Base-by-base conservation (phyloP, 83 land plant genomes). In the Thuja plicata region DNA sequence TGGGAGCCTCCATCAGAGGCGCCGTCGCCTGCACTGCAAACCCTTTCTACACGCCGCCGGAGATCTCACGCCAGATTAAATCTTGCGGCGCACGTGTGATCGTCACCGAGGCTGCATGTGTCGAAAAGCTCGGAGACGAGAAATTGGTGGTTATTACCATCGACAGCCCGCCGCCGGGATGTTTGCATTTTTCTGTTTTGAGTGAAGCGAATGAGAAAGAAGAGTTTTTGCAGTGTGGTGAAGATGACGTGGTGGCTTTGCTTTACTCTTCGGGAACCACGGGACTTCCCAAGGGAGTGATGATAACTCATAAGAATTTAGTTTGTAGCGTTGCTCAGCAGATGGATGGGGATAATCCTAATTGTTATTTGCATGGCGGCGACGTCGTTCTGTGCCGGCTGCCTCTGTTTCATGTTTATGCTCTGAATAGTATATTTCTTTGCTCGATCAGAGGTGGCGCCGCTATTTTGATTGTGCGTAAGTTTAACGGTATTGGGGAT, bases 361-460 rank as follows among this genome's bases (percentile, higher is more conserved):
- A 94, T 85, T 89, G 89, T 38, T 87, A 93, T 89, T 66, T 92
- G 35, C 34, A 85, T 43, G 16, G 37, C 8, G 91, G 88, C 48
- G 95, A 94, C 91, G 90, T 89, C 48, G 48, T 94, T 40, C 88
- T 94, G 43, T 94, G 95, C 87, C 88, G 91, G 87, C 87, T 93
- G 62, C 95, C 95, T 32, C 81, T 95, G 91, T 95, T 93, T 90
- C 99, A 97, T 92, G 95, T 97, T 50, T 97, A 96, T 91, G 94
- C 95, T 21, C 94, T 97, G 35, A 95, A 92, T 88, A 92, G 95
- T 38, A 92, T 97, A 30, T 89, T 97, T 54, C 93, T 96, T 27
- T 96, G 98, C 86, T 92, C 92, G 30, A 70, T 97, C 30, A 41
- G 99, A 10, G 97, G 89, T 3, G 97, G 97, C 3, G 90, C 97